phyloP scores from a whole-genome alignment of 73 alveolate genomes.

The Effrenium voratum region DNA sequence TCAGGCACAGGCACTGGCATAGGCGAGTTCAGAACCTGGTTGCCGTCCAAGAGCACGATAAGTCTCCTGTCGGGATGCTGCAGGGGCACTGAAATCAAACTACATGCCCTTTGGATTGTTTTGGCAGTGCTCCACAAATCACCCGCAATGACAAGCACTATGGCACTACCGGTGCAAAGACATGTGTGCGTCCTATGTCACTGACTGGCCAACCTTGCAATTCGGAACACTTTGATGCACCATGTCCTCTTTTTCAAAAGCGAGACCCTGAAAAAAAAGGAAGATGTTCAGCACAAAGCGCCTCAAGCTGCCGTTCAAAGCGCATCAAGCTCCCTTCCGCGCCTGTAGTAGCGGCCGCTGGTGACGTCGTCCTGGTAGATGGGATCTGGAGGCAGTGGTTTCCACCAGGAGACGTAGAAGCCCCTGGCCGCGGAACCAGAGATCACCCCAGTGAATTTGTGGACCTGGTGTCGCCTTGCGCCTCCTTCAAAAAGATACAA shows the following conservation, averaged over 20 bases:
- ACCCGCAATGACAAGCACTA: too few relatives aligned
- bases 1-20: conserved; percentile 57
- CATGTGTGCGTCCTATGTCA: too few relatives aligned
- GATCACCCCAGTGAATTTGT: background rate
- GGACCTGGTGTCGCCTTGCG: too few relatives aligned
- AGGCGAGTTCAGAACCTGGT: conserved; percentile 59
- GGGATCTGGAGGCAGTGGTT: conserved; percentile 87
- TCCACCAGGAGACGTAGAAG: conserved; percentile 42
- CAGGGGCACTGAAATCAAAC: too few relatives aligned
- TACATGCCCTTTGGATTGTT: too few relatives aligned
- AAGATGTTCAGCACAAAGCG: too few relatives aligned
- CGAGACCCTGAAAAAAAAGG: background rate
- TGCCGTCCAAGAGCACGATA: conserved; percentile 46
- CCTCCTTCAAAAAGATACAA: background rate
- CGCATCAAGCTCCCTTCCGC: too few relatives aligned
- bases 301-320: too few relatives aligned
- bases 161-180: too few relatives aligned
- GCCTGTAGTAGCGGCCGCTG: conserved; percentile 75
- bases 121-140: too few relatives aligned
- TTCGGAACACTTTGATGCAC: background rate
- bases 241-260: background rate
- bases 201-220: too few relatives aligned
- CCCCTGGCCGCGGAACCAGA: conserved; percentile 9
- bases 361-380: conserved; percentile 71
- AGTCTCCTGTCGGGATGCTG: background rate